Conservation (phyloP, 2,329 filamentous ascomycete species). For the Penicillium nordicum region DNA sequence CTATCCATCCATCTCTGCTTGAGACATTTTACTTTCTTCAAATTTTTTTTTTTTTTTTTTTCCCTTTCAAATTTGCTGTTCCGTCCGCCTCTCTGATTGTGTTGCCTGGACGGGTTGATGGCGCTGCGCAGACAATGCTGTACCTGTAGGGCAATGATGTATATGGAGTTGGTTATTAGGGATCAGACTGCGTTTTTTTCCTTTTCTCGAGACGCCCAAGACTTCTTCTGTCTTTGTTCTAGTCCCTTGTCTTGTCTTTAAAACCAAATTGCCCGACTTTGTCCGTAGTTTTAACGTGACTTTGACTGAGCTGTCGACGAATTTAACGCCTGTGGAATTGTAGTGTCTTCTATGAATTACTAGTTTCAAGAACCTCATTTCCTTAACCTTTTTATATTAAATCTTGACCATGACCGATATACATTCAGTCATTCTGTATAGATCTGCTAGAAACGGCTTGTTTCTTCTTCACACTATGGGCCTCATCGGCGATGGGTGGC, state of each 20-base stretch:
- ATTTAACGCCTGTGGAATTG: not conserved
- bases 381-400: not conserved
- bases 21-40: conserved; percentile 7
- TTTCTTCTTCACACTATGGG: too few relatives aligned
- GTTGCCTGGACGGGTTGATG: conserved; percentile 1
- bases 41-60: conserved; percentile 6
- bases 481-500: too few relatives aligned
- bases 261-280: not conserved
- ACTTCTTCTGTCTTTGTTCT: not conserved
- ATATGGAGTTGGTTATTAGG: not conserved
- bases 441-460: not conserved
- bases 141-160: not conserved
- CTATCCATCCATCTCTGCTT: conserved; percentile 14
- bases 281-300: not conserved
- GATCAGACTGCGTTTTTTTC: not conserved
- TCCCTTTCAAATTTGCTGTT: conserved; percentile 1
- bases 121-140: not conserved
- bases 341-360: not conserved
- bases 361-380: not conserved
- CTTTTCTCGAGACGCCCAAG: not conserved
- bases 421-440: not conserved
- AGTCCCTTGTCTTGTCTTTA: not conserved
- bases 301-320: not conserved
- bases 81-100: not conserved
- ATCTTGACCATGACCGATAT: not conserved